Evolutionary conservation across 2,329 filamentous ascomycete genomes (phyloP).

Genomic region (Cercospora janseana): DNA sequence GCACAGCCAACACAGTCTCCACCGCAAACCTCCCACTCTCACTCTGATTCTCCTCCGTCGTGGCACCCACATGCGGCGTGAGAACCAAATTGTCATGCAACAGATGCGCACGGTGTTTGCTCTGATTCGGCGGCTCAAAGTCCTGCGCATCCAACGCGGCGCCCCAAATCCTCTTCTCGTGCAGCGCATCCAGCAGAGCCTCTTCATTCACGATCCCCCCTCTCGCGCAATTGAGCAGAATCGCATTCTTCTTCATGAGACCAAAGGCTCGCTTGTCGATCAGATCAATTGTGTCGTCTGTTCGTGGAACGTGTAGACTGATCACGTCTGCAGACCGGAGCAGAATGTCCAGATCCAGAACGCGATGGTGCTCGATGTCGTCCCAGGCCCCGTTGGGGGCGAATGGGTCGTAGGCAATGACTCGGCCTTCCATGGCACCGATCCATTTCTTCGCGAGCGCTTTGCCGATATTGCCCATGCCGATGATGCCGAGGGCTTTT

Average conservation of each 20-base stretch:
- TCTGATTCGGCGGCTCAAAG: slow-evolving; percentile 34
- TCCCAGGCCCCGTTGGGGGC: slow-evolving; percentile 30
- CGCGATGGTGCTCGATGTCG: slow-evolving; percentile 30
- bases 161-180: slow-evolving; percentile 33
- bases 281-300: slow-evolving; percentile 33
- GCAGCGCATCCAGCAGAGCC: slow-evolving; percentile 32
- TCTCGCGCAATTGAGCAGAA: slow-evolving; percentile 38
- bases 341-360: slow-evolving; percentile 35
- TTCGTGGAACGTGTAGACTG: slow-evolving; percentile 39
- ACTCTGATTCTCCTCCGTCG: slow-evolving; percentile 43
- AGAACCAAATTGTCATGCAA: slow-evolving; percentile 37
- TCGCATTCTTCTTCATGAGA: slow-evolving; percentile 34
- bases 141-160: slow-evolving; percentile 37
- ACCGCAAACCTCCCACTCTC: slow-evolving; percentile 40
- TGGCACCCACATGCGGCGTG: slow-evolving; percentile 50
- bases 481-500: slow-evolving; percentile 42
- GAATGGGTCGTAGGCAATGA: slow-evolving; percentile 42
- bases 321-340: slow-evolving; percentile 38
- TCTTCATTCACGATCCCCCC: slow-evolving; percentile 39
- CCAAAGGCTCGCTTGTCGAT: slow-evolving; percentile 33
- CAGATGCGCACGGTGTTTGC: slow-evolving; percentile 31
- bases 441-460: slow-evolving; percentile 40
- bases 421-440: slow-evolving; percentile 33
- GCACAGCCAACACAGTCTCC: slow-evolving; percentile 29
- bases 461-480: slow-evolving; percentile 42